These are phyloP conservation scores for Picochlorum sp. DNA, from an alignment of 139 green algal species.

Conservation along the genomic window DNA sequence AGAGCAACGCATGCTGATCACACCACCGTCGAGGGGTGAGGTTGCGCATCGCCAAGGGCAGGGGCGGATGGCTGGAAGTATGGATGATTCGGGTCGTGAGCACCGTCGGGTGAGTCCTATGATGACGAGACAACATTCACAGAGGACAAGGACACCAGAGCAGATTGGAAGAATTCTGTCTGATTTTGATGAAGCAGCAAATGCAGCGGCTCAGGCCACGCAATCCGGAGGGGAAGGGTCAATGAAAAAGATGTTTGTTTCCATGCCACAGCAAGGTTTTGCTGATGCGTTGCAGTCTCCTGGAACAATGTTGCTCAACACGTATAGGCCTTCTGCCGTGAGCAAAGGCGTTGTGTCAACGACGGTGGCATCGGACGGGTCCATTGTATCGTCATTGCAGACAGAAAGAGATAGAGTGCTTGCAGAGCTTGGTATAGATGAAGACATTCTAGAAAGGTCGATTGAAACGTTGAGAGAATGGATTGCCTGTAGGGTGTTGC, in stretches of 20 bases:
- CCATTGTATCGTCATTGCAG: constrained; percentile 18
- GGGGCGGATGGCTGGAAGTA: no score
- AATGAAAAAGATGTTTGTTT: no score
- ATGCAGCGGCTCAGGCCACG: background rate
- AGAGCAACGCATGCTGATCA: no score
- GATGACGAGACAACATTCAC: no score
- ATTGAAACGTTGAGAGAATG: constrained; percentile 60
- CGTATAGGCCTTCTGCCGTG: constrained; percentile 20
- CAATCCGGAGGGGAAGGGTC: no score
- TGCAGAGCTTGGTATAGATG: constrained; percentile 18
- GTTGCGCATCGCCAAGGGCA: no score
- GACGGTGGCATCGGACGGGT: constrained; percentile 8
- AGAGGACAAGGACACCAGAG: background rate
- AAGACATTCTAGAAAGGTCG: constrained; percentile 31
- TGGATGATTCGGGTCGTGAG: no score
- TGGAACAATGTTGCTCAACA: no score
- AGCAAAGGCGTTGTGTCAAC: constrained; percentile 16
- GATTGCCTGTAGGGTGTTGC: constrained; percentile 47
- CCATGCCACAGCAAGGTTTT: no score
- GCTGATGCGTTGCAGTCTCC: no score
- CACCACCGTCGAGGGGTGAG: no score
- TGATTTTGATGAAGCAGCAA: constrained; percentile 3
- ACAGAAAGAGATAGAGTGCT: constrained; percentile 22
- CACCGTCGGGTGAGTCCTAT: no score
- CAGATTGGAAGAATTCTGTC: background rate